These are phyloP conservation scores for Gynandropsis gynandra DNA, from an alignment of 345 rosid genomes.

Conservation along the genomic window DNA sequence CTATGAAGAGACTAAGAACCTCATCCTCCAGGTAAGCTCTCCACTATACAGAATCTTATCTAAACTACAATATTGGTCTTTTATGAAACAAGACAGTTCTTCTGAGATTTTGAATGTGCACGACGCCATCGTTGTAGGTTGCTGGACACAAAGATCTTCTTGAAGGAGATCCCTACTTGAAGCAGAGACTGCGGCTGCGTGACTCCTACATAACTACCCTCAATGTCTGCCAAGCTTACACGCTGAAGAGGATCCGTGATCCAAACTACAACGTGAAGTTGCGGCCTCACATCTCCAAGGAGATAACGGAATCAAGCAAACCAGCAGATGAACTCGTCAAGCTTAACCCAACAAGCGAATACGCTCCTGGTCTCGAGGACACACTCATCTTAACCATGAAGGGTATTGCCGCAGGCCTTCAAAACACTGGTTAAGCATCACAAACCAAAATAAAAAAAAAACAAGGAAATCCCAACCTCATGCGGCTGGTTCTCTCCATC, in stretches of 20 bases:
- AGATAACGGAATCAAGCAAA: constrained; percentile 65
- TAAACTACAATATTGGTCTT: neutral
- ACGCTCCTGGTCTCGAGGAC: constrained; percentile 92
- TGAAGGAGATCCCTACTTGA: constrained; percentile 92
- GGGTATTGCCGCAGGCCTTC: constrained; percentile 93
- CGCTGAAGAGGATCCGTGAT: constrained; percentile 85
- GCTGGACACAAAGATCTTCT: constrained; percentile 95
- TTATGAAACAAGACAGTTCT: too few relatives aligned
- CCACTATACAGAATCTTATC: neutral
- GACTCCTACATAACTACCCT: constrained; percentile 95
- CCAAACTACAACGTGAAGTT: constrained; percentile 61
- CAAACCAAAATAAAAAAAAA: constrained; percentile 10
- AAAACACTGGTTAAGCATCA: constrained; percentile 93
- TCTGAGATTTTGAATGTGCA: neutral
- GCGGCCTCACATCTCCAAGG: constrained; percentile 81
- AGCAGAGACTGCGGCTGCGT: constrained; percentile 86
- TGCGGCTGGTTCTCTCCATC: too few relatives aligned
- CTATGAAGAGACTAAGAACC: constrained; percentile 76
- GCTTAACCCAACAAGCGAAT: constrained; percentile 77
- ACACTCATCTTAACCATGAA: constrained; percentile 98
- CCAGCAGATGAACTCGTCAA: constrained; percentile 66
- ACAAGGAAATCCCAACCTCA: constrained; percentile 1
- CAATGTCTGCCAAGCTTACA: constrained; percentile 90
- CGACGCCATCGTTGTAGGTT: constrained; percentile 35
- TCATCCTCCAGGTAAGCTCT: constrained; percentile 69